Percentiles rank a stretch among this genome's conserved stretches.
These are phyloP conservation scores for Aspergillus versicolor DNA, from an alignment of 2,329 filamentous ascomycete species.

Conservation along the genomic window DNA sequence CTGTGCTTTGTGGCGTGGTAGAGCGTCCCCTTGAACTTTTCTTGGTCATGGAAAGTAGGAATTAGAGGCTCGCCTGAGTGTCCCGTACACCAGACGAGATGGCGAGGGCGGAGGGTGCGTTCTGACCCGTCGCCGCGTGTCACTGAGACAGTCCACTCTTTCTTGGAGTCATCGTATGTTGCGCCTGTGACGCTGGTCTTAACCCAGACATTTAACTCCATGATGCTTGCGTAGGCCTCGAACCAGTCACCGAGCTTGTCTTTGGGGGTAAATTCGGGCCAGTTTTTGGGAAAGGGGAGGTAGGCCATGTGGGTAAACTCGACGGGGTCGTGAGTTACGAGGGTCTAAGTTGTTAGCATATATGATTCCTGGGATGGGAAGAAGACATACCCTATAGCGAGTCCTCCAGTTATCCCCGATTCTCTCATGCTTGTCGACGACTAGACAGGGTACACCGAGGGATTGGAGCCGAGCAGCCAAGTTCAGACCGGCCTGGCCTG, in stretches of 20 bases:
- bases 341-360: slow-evolving; percentile 22
- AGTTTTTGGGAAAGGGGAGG: slow-evolving; percentile 43
- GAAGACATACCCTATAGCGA: slow-evolving; percentile 43
- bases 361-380: neutral
- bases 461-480: slow-evolving; percentile 43
- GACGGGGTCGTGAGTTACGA: slow-evolving; percentile 43
- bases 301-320: slow-evolving; percentile 41
- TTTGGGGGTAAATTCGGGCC: slow-evolving; percentile 46
- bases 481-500: slow-evolving; percentile 46
- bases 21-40: slow-evolving; percentile 43
- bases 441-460: slow-evolving; percentile 40
- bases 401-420: slow-evolving; percentile 53
- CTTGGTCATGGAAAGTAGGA: slow-evolving; percentile 42
- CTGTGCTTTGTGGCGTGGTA: slow-evolving; percentile 48
- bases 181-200: slow-evolving; percentile 41
- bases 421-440: slow-evolving; percentile 47
- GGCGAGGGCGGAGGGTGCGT: slow-evolving; percentile 38
- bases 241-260: slow-evolving; percentile 52
- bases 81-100: slow-evolving; percentile 51
- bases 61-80: slow-evolving; percentile 44
- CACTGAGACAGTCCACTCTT: slow-evolving; percentile 41
- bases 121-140: slow-evolving; percentile 25
- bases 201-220: slow-evolving; percentile 51
- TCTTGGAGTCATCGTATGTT: slow-evolving; percentile 37
- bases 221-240: slow-evolving; percentile 48